Base-by-base conservation (phyloP, 2,329 filamentous ascomycete genomes). In the Polychaeton citri region DNA sequence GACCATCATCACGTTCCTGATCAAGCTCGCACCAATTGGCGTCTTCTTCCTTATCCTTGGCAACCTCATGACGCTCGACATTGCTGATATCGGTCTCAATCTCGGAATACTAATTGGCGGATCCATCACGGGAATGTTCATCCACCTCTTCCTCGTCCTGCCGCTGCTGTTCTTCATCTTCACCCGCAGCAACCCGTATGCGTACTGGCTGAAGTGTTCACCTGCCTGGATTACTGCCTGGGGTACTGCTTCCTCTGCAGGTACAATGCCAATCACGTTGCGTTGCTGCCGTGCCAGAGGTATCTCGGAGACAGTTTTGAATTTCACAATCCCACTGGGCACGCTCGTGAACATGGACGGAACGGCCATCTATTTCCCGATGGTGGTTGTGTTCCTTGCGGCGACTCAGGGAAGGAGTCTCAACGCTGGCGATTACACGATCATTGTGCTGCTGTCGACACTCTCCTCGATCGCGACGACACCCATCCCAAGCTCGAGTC, bases 351-450 rank as follows among this genome's bases (percentile, higher is more conserved):
- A 69, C 50, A 69, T 69, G 66, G 66, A 69, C 38, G 66, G 42
- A n/a, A 71, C 68, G 2, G 67, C 68, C 21, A 71, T 72, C 37
- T 71, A 72, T 50, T 70, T 71, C 43, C 69, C 69, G 3, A 60
- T 67, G 7, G 65, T 65, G 33, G 65, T 71, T 12, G 63, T 68
- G 15, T 72, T 72, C 53, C 50, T 72, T 19, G 68, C 68, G 26
- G 54, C 59, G 10, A 72, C 68, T 0, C 67, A 71, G 43, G 65
- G 64, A 37, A 61, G 62, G 15, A 51, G 46, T 0, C 57, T 71
- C 10, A 53, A 51, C 17, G 54, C 59, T 0, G 55, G 55, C 5
- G 57, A 71, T 43, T 72, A 71, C 49, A 59, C 66, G 46, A 60
- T 72, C 19, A 57, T 72, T 19, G 57, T 62, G 2, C 44, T 71